phyloP scores from a whole-genome alignment of 352 stramenopile genomes.

The Salisapilia sapeloensis region DNA sequence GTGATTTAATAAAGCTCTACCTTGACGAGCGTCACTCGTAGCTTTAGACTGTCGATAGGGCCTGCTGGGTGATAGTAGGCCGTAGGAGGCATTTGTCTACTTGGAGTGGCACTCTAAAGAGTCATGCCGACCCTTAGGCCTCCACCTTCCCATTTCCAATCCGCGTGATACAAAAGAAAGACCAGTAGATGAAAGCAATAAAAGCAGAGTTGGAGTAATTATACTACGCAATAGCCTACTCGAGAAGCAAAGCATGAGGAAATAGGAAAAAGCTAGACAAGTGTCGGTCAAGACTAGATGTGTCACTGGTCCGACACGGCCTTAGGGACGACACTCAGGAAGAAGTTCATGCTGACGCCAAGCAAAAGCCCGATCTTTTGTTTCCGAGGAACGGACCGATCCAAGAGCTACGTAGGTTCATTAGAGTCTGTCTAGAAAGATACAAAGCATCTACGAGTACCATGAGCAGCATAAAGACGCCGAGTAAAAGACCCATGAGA shows the following conservation, averaged over 20 bases:
- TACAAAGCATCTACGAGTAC: conserved; percentile 12
- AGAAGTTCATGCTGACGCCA: conserved; percentile 81
- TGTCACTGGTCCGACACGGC: no score
- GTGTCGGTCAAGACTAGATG: no score
- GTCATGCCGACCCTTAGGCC: no score
- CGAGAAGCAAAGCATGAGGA: no score
- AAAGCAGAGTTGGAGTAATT: no score
- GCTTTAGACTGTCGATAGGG: conserved; percentile 45
- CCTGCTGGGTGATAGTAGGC: conserved; percentile 58
- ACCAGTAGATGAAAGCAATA: no score
- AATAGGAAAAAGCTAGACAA: no score
- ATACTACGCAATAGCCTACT: no score
- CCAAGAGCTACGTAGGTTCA: conserved; percentile 30
- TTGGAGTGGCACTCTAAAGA: no score
- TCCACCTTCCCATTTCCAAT: no score
- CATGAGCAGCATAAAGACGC: conserved; percentile 84
- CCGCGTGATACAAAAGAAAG: no score
- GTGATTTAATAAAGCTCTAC: conserved; percentile 1
- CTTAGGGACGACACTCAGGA: conserved; percentile 79
- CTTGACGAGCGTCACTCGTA: conserved; percentile 45
- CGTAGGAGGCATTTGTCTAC: conserved; percentile 24
- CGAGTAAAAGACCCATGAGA: conserved; percentile 71
- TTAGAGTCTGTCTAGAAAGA: neutral
- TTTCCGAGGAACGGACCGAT: conserved; percentile 70
- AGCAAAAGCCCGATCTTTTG: conserved; percentile 75